Evolutionary conservation across 1,284 basidiomycete genomes (phyloP).

Genomic region (Moesziomyces sp.): DNA sequence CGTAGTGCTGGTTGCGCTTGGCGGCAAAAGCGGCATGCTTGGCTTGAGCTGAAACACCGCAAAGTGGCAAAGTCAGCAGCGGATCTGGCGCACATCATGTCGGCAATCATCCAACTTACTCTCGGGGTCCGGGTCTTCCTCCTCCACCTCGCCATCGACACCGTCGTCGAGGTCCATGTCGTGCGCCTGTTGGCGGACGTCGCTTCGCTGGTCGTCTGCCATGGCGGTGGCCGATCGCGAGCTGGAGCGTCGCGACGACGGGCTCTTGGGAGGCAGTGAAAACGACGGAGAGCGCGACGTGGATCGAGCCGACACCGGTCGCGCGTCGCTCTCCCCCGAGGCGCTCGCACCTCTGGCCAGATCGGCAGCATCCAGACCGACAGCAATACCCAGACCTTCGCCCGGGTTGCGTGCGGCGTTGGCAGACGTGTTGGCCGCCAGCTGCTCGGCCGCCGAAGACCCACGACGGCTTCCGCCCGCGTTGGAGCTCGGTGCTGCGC

Average conservation of each 20-base stretch:
- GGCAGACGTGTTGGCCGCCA: conserved; percentile 60
- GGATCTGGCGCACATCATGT: too few relatives aligned
- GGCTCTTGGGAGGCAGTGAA: conserved; percentile 52
- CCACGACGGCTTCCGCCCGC: conserved; percentile 20
- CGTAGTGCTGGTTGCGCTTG: conserved; percentile 66
- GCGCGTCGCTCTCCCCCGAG: neutral
- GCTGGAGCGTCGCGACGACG: conserved; percentile 52
- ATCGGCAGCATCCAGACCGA: conserved; percentile 55
- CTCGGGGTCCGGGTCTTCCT: conserved; percentile 57
- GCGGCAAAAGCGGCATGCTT: conserved; percentile 62
- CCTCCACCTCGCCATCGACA: conserved; percentile 45
- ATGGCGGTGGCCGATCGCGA: conserved; percentile 39
- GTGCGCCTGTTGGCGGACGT: conserved; percentile 47
- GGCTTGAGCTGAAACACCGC: conserved; percentile 32
- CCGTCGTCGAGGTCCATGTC: conserved; percentile 43
- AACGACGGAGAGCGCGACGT: conserved; percentile 51
- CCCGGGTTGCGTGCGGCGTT: conserved; percentile 46
- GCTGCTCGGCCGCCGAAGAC: conserved; percentile 45
- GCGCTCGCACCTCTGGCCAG: conserved; percentile 19
- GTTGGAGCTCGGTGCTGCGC: conserved; percentile 19
- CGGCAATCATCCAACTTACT: conserved; percentile 21
- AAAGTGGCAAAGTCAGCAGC: neutral
- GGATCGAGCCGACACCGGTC: conserved; percentile 21
- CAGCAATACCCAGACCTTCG: conserved; percentile 31
- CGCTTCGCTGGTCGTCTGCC: conserved; percentile 47